Evolutionary conservation across 1,284 basidiomycete species (phyloP).

Genomic region (Anthracocystis walkeri): DNA sequence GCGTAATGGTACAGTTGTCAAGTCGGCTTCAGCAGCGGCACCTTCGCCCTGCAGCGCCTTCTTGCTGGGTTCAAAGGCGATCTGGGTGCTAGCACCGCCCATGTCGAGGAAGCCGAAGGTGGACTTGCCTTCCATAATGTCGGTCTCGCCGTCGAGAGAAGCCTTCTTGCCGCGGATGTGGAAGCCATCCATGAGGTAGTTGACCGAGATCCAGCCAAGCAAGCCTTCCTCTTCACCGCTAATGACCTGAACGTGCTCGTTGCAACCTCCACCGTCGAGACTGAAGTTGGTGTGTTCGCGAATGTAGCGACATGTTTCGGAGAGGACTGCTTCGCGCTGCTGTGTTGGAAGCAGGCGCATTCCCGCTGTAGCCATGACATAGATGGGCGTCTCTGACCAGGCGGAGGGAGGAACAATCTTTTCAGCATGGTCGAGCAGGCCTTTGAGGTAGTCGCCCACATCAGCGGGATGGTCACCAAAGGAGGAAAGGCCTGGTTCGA

Average conservation of each 20-base stretch:
- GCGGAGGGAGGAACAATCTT: slow-evolving; percentile 86
- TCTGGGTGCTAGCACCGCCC: slow-evolving; percentile 98
- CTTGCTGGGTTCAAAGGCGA: slow-evolving; percentile 85
- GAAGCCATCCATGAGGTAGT: slow-evolving; percentile 99
- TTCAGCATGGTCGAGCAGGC: slow-evolving; percentile 85
- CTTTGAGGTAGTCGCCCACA: slow-evolving; percentile 81
- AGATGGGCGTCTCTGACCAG: slow-evolving; percentile 85
- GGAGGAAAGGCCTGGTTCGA: slow-evolving; percentile 94
- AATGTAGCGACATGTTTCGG: slow-evolving; percentile 82
- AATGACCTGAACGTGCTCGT: slow-evolving; percentile 90
- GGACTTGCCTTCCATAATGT: slow-evolving; percentile 73
- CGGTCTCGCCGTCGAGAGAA: slow-evolving; percentile 45
- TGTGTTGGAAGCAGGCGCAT: slow-evolving; percentile 86
- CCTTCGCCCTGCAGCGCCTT: slow-evolving; percentile 73
- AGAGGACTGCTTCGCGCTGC: slow-evolving; percentile 80
- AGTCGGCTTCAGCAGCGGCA: slow-evolving; percentile 38
- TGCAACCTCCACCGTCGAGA: slow-evolving; percentile 74
- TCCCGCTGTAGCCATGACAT: slow-evolving; percentile 94
- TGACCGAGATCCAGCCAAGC: slow-evolving; percentile 97
- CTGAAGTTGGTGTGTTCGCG: slow-evolving; percentile 84
- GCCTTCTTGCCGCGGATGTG: slow-evolving; percentile 60
- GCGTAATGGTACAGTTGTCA: slow-evolving; percentile 77
- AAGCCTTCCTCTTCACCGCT: slow-evolving; percentile 97
- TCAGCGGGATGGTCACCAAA: slow-evolving; percentile 79
- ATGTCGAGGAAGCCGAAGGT: slow-evolving; percentile 99